Percentiles rank a stretch among this genome's conserved stretches.
phyloP scores from a whole-genome alignment of 768 basidiomycete genomes.

The Porpolomopsis calyptriformis region DNA sequence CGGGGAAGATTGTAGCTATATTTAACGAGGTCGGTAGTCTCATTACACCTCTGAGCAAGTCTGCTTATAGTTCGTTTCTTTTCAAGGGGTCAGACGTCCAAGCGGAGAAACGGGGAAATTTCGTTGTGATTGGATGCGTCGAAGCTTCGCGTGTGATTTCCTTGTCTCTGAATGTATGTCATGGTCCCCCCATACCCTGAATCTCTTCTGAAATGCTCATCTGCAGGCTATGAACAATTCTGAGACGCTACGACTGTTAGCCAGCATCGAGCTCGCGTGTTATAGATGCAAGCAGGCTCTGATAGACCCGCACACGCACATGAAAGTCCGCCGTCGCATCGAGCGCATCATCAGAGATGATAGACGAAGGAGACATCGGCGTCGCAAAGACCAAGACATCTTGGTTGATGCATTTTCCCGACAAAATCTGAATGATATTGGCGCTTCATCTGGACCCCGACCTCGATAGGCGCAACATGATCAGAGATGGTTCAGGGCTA shows the following conservation, averaged over 20 bases:
- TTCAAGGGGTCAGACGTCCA: constrained; percentile 56
- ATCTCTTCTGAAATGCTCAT: constrained; percentile 10
- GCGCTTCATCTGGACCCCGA: not conserved
- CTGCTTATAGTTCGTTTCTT: not conserved
- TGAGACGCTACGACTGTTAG: constrained; percentile 71
- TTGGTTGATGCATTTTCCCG: constrained; percentile 72
- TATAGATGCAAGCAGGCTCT: constrained; percentile 64
- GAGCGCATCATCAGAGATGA: constrained; percentile 82
- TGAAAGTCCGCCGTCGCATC: constrained; percentile 57
- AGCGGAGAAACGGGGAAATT: constrained; percentile 82
- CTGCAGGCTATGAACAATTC: constrained; percentile 68
- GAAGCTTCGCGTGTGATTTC: constrained; percentile 66
- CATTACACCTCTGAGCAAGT: too few relatives aligned
- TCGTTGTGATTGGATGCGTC: constrained; percentile 73
- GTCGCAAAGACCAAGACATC: constrained; percentile 75
- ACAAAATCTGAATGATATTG: constrained; percentile 27
- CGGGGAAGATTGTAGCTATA: constrained; percentile 56
- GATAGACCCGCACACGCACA: constrained; percentile 54
- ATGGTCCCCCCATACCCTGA: constrained; percentile 5
- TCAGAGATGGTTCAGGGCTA: not conserved
- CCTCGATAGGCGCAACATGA: not conserved
- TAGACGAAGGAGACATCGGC: constrained; percentile 65
- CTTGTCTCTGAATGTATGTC: constrained; percentile 71
- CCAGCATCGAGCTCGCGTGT: constrained; percentile 78
- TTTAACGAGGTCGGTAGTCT: constrained; percentile 53